Evolutionary conservation across 2,329 filamentous ascomycete genomes (phyloP).

Genomic region (Ilyonectria sp.): DNA sequence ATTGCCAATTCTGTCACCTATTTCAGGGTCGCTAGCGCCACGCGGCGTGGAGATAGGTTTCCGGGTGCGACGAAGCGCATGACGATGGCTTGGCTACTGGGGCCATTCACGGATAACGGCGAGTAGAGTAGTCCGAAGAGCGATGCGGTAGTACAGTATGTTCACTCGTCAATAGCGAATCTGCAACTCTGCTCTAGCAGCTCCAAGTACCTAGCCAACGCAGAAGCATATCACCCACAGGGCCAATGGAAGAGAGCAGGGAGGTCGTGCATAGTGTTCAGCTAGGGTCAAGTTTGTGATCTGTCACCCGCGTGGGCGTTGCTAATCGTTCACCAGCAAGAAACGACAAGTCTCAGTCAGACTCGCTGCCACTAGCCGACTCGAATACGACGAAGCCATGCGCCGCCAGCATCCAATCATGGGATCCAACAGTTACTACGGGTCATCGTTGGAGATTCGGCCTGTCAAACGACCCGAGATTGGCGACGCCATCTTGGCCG

Average conservation of each 20-base stretch:
- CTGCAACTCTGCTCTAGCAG: slow-evolving; percentile 13
- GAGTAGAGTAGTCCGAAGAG: background rate
- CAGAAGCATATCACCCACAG: background rate
- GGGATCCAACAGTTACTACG: slow-evolving; percentile 10
- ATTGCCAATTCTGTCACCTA: background rate
- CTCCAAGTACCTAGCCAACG: slow-evolving; percentile 14
- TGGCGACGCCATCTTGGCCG: slow-evolving; percentile 21
- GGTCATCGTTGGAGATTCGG: slow-evolving; percentile 17
- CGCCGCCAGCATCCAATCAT: slow-evolving; percentile 12
- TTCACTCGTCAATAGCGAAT: background rate
- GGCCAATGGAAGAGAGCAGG: slow-evolving; percentile 8
- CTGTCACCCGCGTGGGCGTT: slow-evolving; percentile 17
- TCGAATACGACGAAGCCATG: slow-evolving; percentile 9
- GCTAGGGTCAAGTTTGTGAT: slow-evolving; percentile 17
- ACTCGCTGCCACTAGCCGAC: background rate
- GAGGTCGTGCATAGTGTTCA: slow-evolving; percentile 14
- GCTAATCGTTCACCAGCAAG: slow-evolving; percentile 7
- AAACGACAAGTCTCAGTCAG: background rate
- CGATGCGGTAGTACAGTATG: slow-evolving; percentile 6
- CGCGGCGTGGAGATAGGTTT: background rate
- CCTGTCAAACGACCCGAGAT: slow-evolving; percentile 24
- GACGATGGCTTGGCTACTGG: slow-evolving; percentile 2
- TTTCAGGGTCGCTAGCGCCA: background rate
- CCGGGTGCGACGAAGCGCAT: background rate
- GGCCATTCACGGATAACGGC: slow-evolving; percentile 7